These are phyloP conservation scores for Nakazawaea laoshanensis DNA, from an alignment of 805 yeast species.

Conservation along the genomic window DNA sequence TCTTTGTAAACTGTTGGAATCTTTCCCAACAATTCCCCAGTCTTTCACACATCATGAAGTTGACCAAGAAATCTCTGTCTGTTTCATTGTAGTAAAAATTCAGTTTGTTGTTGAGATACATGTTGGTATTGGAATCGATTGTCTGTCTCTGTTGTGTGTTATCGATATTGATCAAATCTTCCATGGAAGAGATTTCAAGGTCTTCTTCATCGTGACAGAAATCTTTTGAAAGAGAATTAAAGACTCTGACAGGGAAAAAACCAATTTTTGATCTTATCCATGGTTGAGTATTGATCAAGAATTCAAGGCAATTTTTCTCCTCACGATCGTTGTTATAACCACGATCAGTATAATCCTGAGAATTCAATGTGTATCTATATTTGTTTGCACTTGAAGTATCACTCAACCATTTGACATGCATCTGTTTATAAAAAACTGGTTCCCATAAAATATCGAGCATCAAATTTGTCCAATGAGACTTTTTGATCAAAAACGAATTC, in stretches of 20 bases:
- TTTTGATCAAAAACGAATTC: constrained; percentile 29
- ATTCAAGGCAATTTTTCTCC: constrained; percentile 30
- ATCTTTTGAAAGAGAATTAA: constrained; percentile 28
- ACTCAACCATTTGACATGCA: constrained; percentile 22
- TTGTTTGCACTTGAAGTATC: constrained; percentile 18
- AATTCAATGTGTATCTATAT: constrained; percentile 19
- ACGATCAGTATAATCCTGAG: constrained; percentile 18
- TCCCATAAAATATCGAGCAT: constrained; percentile 31
- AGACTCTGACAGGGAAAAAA: constrained; percentile 28
- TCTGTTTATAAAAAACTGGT: constrained; percentile 28
- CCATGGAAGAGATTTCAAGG: constrained; percentile 15
- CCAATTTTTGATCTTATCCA: constrained; percentile 33
- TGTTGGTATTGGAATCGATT: constrained; percentile 10
- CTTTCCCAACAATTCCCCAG: constrained; percentile 30
- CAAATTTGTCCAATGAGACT: constrained; percentile 28
- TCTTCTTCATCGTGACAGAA: constrained; percentile 23
- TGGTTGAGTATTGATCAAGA: constrained; percentile 24
- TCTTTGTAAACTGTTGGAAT: constrained; percentile 24
- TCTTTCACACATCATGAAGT: constrained; percentile 31
- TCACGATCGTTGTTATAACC: constrained; percentile 31
- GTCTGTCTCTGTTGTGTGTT: constrained; percentile 7
- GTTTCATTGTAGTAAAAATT: constrained; percentile 27
- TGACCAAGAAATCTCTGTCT: constrained; percentile 27
- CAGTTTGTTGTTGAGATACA: constrained; percentile 15
- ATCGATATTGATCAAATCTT: constrained; percentile 12